Evolutionary conservation across 1,284 basidiomycete genomes (phyloP).

Genomic region (Cutaneotrichosporon cutaneum): DNA sequence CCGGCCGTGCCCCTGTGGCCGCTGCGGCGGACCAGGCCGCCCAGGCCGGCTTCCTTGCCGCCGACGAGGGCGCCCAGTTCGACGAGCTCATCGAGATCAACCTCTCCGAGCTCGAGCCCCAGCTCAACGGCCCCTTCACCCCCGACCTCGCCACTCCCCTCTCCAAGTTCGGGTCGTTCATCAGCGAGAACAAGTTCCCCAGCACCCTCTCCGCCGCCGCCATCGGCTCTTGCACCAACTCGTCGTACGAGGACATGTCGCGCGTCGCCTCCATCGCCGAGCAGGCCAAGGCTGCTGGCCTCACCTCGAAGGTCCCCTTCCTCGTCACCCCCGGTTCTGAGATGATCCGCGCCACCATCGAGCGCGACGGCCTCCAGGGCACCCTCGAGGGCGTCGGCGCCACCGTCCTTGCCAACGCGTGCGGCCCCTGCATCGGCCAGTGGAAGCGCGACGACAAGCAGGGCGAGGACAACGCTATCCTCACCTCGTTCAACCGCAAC

Average conservation of each 20-base stretch:
- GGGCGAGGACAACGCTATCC: slow-evolving; percentile 90
- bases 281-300: slow-evolving; percentile 81
- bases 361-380: slow-evolving; percentile 69
- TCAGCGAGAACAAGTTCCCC: slow-evolving; percentile 84
- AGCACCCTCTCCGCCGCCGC: slow-evolving; percentile 86
- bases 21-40: slow-evolving; percentile 84
- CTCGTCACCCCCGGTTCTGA: slow-evolving; percentile 97
- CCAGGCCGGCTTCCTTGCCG: slow-evolving; percentile 68
- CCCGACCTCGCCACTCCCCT: slow-evolving; percentile 94
- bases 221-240: slow-evolving; percentile 98
- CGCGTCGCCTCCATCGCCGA: slow-evolving; percentile 85
- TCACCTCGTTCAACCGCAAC: slow-evolving; percentile 96
- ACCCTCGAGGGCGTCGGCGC: slow-evolving; percentile 52
- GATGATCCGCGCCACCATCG: slow-evolving; percentile 96
- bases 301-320: slow-evolving; percentile 86
- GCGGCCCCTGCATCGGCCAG: slow-evolving; percentile 98
- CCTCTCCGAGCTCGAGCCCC: slow-evolving; percentile 87
- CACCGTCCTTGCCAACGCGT: slow-evolving; percentile 93
- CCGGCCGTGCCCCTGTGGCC: slow-evolving; percentile 84
- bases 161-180: slow-evolving; percentile 80
- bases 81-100: slow-evolving; percentile 94
- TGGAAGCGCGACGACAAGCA: slow-evolving; percentile 93
- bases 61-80: slow-evolving; percentile 91
- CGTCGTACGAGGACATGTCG: slow-evolving; percentile 93
- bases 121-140: slow-evolving; percentile 96